Evolutionary conservation across 805 yeast genomes (phyloP), one percentile per base, ranked within the genome.

Genomic region (Suhomyces vadensis): DNA sequence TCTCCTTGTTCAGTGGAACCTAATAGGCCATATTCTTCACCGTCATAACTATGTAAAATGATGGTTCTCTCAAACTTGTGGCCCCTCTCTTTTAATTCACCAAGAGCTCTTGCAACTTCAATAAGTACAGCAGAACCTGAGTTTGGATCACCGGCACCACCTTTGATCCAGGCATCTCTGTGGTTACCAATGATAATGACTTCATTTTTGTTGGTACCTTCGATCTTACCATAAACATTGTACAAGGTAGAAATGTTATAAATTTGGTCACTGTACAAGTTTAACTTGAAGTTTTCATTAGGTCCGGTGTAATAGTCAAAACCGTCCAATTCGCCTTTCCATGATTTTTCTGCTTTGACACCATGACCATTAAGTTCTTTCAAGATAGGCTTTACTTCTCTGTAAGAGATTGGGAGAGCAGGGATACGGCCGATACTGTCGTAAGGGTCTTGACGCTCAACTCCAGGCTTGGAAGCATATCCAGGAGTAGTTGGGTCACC

Each of bases 401-500:
- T 63, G 53, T 71, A 71, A 7, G 71, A 63, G 27, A 72, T 68
- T 2, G 77, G 75, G 42, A 72, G 67, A 4, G 59, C 75, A 1
- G 77, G 77, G 41, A 72, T 72, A 37, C 44, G 46, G 2, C 61
- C 63, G 26, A 68, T 72, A 29, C 70, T 63, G 33, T 51, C 39
- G 46, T 69, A 57, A 5, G 73, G 73, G 42, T 64, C 69, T 43
- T 56, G 37, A 43, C 73, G 63, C 22, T 57, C 67, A 17, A 50
- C 66, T 23, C 65, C 72, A 4, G 67, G 66, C 23, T 75, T 76
- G 17, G 86, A 78, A 1, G 87, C 75, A 65, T 78, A 79, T 3
- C 87, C 88, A 6, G 88, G 87, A 2, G 90, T 83, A 0, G 90
- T 81, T 26, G 91, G 91, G 57, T 85, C 92, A 9, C 91, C 91